A percentile compares a stretch with the other conserved stretches of the same genome.
These are phyloP conservation scores for Cadophora sp. DNA, from an alignment of 2,329 filamentous ascomycete species.

Conservation along the genomic window DNA sequence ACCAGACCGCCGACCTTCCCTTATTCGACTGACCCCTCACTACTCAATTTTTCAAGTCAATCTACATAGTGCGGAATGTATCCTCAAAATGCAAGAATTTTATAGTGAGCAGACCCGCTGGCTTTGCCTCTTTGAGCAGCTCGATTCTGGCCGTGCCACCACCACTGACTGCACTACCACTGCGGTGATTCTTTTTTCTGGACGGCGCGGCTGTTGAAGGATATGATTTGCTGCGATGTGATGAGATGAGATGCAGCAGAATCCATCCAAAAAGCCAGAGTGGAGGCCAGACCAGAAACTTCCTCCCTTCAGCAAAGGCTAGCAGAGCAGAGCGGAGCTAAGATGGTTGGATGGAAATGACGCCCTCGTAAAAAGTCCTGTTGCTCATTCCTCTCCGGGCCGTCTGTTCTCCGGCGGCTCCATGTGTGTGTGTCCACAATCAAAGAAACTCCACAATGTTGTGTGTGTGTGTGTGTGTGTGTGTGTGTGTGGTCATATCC, in stretches of 20 bases:
- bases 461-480: background rate
- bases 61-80: background rate
- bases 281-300: background rate
- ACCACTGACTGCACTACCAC: background rate
- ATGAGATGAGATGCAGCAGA: too few relatives aligned
- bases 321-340: slow-evolving; percentile 6
- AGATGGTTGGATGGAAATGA: slow-evolving; percentile 29
- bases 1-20: slow-evolving; percentile 9
- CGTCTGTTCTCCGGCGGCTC: slow-evolving; percentile 14
- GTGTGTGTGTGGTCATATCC: too few relatives aligned
- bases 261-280: too few relatives aligned
- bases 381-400: background rate
- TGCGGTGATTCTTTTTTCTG: background rate
- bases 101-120: background rate
- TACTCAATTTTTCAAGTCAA: background rate
- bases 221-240: background rate
- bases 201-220: background rate
- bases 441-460: background rate
- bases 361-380: slow-evolving; percentile 27
- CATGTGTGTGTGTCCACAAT: slow-evolving; percentile 23
- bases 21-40: background rate
- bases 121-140: background rate
- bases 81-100: background rate
- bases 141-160: background rate
- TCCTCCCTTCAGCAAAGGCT: background rate